Base-by-base conservation (phyloP, 805 yeast genomes). In the Lachancea kluyveri region DNA sequence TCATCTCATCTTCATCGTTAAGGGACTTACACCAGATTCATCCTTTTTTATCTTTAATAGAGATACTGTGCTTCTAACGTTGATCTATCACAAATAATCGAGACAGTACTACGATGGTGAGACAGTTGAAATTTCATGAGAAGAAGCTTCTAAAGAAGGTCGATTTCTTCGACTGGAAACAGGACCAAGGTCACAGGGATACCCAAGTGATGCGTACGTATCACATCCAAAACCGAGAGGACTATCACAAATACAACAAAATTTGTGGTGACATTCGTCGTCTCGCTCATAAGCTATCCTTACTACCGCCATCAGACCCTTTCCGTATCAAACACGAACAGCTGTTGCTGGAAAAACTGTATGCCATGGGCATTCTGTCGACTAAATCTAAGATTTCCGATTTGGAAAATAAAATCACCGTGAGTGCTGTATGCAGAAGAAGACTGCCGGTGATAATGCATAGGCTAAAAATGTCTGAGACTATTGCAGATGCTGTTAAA, bases 161-260 rank as follows among this genome's bases (percentile, higher is more conserved):
- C 32, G 96, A 92, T 55, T 86, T 92, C 64, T 82, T 86, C 31
- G 94, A 92, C 59, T 92, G 97, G 96, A 92, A 92, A 59, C 94
- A 86, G 50, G 98, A 92, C 57, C 79, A 81, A 35, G 86, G 90
- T 18, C 98, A 92, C 59, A 68, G 98, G 46, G 98, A 90, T 48
- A 79, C 94, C n/a, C 90, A 84, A 59, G 95, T 92, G 20, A 92
- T 92, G 95, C 72, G 94, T 47, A 80, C 84, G 33, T 92, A 88
- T 59, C 96, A 90, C 56, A 72, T 92, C 27, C 95, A 87, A 55
- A 83, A 88, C 56, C 74, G 98, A 57, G 96, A 87, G 57, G 99
- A 92, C 57, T 92, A 92, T 57, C 94, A 83, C 57, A 85, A 85
- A 54, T 92, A 92, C 61, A 92, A 92, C 65, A 79, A 77, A 50